Percentiles rank a stretch among this genome's conserved stretches.
Evolutionary conservation across 2,329 filamentous ascomycete species (phyloP).

Genomic region (Ceratocystis cacaofunesta): DNA sequence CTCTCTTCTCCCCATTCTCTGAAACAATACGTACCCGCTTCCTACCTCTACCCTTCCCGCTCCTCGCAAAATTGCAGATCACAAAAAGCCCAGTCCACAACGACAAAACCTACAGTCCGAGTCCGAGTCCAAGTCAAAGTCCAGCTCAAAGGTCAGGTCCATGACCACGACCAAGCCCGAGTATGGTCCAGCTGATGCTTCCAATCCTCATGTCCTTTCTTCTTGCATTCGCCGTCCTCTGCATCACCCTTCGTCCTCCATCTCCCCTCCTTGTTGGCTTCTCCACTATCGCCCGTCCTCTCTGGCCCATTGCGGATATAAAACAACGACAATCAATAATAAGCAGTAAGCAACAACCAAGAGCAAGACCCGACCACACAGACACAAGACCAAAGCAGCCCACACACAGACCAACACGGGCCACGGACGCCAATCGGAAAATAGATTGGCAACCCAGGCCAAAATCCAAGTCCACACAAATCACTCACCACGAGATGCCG

Average conservation of each 20-base stretch:
- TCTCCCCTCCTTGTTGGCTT: no score
- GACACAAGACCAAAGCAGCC: neutral
- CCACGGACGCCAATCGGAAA: constrained; percentile 4
- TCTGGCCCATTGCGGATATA: no score
- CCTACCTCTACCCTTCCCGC: neutral
- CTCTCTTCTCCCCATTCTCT: neutral
- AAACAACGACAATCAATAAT: neutral
- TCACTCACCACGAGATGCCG: constrained; percentile 4
- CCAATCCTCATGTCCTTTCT: no score
- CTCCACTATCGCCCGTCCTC: no score
- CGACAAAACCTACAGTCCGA: neutral
- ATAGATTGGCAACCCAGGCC: neutral
- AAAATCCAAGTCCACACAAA: neutral
- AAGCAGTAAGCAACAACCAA: no score
- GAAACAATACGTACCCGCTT: neutral
- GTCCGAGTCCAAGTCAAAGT: neutral
- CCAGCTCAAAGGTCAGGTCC: neutral
- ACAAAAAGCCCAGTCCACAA: neutral
- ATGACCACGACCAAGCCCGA: no score
- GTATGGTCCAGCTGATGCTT: no score
- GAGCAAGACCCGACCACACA: neutral
- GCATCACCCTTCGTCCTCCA: no score
- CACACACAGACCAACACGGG: constrained; percentile 5
- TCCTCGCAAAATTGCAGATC: neutral
- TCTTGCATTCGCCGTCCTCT: no score